Percentiles rank a stretch among this genome's conserved stretches.
These are phyloP conservation scores for Fibroporia radiculosa DNA, from an alignment of 768 basidiomycete genomes.

Conservation along the genomic window DNA sequence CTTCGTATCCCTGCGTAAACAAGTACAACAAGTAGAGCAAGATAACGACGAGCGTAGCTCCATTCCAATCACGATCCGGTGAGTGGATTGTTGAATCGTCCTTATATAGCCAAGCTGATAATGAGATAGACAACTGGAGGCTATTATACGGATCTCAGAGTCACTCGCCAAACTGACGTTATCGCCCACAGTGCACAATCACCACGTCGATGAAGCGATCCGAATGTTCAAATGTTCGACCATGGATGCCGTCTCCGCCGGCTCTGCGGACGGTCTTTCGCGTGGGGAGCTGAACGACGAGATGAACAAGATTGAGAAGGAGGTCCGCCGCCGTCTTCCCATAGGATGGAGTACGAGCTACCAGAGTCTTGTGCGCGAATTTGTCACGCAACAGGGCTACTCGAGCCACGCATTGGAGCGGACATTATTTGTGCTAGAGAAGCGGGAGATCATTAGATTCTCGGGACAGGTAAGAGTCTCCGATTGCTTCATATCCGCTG, in stretches of 20 bases:
- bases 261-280: slow-evolving; percentile 87
- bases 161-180: slow-evolving; percentile 92
- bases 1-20: slow-evolving; percentile 86
- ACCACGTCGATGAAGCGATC: slow-evolving; percentile 97
- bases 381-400: slow-evolving; percentile 88
- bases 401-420: slow-evolving; percentile 87
- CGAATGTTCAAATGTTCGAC: slow-evolving; percentile 98
- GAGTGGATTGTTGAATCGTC: slow-evolving; percentile 23
- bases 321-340: slow-evolving; percentile 73
- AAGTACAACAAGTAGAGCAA: slow-evolving; percentile 91
- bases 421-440: slow-evolving; percentile 87
- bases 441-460: slow-evolving; percentile 91
- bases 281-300: slow-evolving; percentile 91
- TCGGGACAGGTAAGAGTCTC: slow-evolving; percentile 49
- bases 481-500: background rate
- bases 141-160: slow-evolving; percentile 98
- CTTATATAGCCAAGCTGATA: slow-evolving; percentile 1
- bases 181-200: slow-evolving; percentile 74
- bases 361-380: slow-evolving; percentile 86
- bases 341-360: slow-evolving; percentile 98
- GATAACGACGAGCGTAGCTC: slow-evolving; percentile 98
- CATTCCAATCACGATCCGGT: slow-evolving; percentile 98
- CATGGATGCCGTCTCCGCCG: slow-evolving; percentile 97
- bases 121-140: slow-evolving; percentile 77
- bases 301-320: slow-evolving; percentile 84